Percentiles rank a stretch among this genome's conserved stretches.
These are phyloP conservation scores for Debaryomyces robertsiae DNA, from an alignment of 1,139 yeast genomes.

Conservation along the genomic window DNA sequence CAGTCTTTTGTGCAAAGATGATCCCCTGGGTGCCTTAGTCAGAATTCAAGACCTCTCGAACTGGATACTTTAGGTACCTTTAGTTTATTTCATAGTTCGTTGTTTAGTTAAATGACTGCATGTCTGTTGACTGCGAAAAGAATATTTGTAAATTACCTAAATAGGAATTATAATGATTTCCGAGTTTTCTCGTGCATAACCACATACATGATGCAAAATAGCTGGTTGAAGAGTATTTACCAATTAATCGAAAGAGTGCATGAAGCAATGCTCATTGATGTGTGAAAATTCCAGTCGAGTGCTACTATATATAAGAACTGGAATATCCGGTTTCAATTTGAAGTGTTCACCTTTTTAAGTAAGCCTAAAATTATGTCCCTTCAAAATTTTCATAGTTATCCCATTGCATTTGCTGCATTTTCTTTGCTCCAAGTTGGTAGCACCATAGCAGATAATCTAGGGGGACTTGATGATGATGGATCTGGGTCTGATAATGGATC, in stretches of 20 bases:
- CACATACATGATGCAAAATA: not conserved
- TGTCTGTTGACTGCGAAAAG: conserved; percentile 3
- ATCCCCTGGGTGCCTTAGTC: conserved; percentile 15
- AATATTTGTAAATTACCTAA: conserved; percentile 15
- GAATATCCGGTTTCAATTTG: too few relatives aligned
- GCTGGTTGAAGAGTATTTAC: conserved; percentile 9
- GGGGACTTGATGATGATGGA: conserved; percentile 18
- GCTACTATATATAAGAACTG: too few relatives aligned
- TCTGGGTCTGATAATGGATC: conserved; percentile 4
- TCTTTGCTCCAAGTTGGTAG: conserved; percentile 16
- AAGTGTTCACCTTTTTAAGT: not conserved
- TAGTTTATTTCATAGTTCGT: too few relatives aligned
- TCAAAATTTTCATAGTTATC: conserved; percentile 18
- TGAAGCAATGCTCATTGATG: too few relatives aligned
- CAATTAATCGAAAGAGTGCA: not conserved
- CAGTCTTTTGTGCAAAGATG: conserved; percentile 10
- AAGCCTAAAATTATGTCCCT: conserved; percentile 17
- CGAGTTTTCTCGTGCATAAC: conserved; percentile 5
- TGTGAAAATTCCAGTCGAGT: too few relatives aligned
- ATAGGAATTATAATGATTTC: conserved; percentile 17
- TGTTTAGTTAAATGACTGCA: too few relatives aligned
- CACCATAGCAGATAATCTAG: conserved; percentile 16
- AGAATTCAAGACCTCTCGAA: conserved; percentile 19
- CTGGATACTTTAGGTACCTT: conserved; percentile 12
- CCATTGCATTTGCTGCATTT: conserved; percentile 16